These are phyloP conservation scores for Hymenoscyphus linearis DNA, from an alignment of 2,329 filamentous ascomycete species.

Conservation along the genomic window DNA sequence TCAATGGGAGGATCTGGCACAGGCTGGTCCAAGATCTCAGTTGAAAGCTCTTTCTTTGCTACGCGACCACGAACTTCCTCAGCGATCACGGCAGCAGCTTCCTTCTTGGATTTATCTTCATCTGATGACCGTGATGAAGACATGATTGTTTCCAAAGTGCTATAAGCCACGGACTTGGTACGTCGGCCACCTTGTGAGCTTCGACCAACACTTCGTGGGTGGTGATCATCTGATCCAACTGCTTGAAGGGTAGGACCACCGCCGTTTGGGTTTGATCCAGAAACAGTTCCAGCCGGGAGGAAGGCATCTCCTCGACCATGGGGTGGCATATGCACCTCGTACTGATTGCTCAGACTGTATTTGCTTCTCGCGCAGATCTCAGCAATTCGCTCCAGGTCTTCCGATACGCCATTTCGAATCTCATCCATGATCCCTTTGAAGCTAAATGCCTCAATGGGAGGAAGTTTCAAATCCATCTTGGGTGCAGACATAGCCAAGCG, in stretches of 20 bases:
- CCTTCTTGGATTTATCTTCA: slow-evolving; percentile 54
- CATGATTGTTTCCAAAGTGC: slow-evolving; percentile 62
- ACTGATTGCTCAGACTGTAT: slow-evolving; percentile 62
- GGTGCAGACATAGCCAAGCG: slow-evolving; percentile 16
- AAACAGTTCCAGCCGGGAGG: slow-evolving; percentile 27
- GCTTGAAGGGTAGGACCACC: slow-evolving; percentile 52
- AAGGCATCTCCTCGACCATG: slow-evolving; percentile 54
- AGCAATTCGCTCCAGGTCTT: slow-evolving; percentile 59
- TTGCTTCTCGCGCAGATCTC: slow-evolving; percentile 61
- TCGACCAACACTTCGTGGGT: slow-evolving; percentile 24
- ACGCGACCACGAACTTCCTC: slow-evolving; percentile 48
- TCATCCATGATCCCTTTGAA: slow-evolving; percentile 61
- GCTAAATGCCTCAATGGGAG: slow-evolving; percentile 57
- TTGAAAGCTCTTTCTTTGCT: slow-evolving; percentile 31
- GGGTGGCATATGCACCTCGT: slow-evolving; percentile 59
- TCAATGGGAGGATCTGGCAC: slow-evolving; percentile 11
- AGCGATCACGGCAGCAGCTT: slow-evolving; percentile 49
- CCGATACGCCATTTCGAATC: slow-evolving; percentile 44
- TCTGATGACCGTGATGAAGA: slow-evolving; percentile 60
- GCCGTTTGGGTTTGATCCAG: slow-evolving; percentile 23
- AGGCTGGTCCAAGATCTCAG: slow-evolving; percentile 6
- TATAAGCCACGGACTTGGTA: slow-evolving; percentile 43
- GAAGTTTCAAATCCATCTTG: slow-evolving; percentile 42
- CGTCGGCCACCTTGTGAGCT: slow-evolving; percentile 24
- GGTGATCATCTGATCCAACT: slow-evolving; percentile 53